A percentile compares a stretch with the other conserved stretches of the same genome.
Evolutionary conservation across 2,329 filamentous ascomycete species (phyloP).

Genomic region (Cladophialophora yegresii): DNA sequence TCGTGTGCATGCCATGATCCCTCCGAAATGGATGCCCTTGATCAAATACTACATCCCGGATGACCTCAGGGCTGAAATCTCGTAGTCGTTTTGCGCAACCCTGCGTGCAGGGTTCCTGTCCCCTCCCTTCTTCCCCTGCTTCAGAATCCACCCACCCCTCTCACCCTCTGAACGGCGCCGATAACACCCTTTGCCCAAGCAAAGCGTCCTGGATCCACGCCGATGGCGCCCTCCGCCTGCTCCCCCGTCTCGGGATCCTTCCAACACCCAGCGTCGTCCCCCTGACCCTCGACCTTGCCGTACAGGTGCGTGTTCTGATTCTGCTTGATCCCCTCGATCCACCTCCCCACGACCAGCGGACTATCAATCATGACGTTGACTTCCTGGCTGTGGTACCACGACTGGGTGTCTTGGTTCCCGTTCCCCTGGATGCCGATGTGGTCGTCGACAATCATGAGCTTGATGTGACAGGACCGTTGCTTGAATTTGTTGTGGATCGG

Average conservation of each 20-base stretch:
- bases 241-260: slow-evolving; percentile 54
- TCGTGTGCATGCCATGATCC: too few relatives aligned
- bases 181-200: slow-evolving; percentile 61
- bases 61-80: too few relatives aligned
- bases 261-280: slow-evolving; percentile 63
- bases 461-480: slow-evolving; percentile 71
- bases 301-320: slow-evolving; percentile 69
- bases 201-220: slow-evolving; percentile 57
- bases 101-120: too few relatives aligned
- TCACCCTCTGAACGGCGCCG: slow-evolving; percentile 60
- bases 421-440: slow-evolving; percentile 69
- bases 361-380: slow-evolving; percentile 75
- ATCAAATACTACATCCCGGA: too few relatives aligned
- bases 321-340: slow-evolving; percentile 62
- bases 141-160: slow-evolving; percentile 59
- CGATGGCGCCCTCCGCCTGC: slow-evolving; percentile 54
- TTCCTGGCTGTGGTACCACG: slow-evolving; percentile 76
- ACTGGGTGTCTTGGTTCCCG: slow-evolving; percentile 79
- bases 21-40: too few relatives aligned
- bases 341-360: slow-evolving; percentile 59
- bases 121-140: background rate
- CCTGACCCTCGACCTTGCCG: slow-evolving; percentile 50
- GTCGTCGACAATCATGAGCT: slow-evolving; percentile 73
- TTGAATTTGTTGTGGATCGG: slow-evolving; percentile 69
- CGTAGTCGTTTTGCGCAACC: background rate